phyloP scores from a whole-genome alignment of 371 early-diverging fungal species.

The Mortierella polycephala region DNA sequence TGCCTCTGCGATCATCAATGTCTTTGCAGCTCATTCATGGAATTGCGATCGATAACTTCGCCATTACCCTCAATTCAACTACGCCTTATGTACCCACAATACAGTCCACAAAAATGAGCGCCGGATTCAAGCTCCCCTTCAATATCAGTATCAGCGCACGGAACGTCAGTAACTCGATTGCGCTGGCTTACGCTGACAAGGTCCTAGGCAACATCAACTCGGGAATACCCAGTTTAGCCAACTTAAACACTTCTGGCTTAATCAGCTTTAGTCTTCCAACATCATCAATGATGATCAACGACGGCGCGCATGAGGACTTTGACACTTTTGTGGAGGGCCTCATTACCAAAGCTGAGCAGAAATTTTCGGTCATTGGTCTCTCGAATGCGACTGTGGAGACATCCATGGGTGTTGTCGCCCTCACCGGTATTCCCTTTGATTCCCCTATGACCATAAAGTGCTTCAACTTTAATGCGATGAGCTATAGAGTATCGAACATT shows the following conservation, averaged over 20 bases:
- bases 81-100: slow-evolving; percentile 60
- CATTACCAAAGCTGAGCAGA: slow-evolving; percentile 50
- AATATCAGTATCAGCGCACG: slow-evolving; percentile 63
- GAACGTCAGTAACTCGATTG: slow-evolving; percentile 61
- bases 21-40: slow-evolving; percentile 61
- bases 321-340: slow-evolving; percentile 54
- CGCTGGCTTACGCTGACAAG: slow-evolving; percentile 58
- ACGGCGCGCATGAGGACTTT: slow-evolving; percentile 54
- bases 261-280: slow-evolving; percentile 52
- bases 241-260: slow-evolving; percentile 55
- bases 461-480: slow-evolving; percentile 43
- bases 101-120: slow-evolving; percentile 58
- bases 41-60: slow-evolving; percentile 61
- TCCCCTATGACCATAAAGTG: slow-evolving; percentile 58
- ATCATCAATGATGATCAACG: slow-evolving; percentile 46
- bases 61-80: slow-evolving; percentile 56
- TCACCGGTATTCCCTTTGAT: slow-evolving; percentile 60
- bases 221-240: slow-evolving; percentile 55
- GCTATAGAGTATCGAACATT: slow-evolving; percentile 43
- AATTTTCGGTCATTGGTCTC: slow-evolving; percentile 56
- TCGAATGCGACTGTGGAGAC: slow-evolving; percentile 58
- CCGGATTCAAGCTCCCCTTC: slow-evolving; percentile 66
- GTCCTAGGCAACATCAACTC: slow-evolving; percentile 56
- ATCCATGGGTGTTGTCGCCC: slow-evolving; percentile 59
- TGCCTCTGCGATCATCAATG: slow-evolving; percentile 20